Percentiles rank a stretch among this genome's conserved stretches.
Conservation (phyloP, 768 basidiomycete species). For the Kwoniella heveanensis region DNA sequence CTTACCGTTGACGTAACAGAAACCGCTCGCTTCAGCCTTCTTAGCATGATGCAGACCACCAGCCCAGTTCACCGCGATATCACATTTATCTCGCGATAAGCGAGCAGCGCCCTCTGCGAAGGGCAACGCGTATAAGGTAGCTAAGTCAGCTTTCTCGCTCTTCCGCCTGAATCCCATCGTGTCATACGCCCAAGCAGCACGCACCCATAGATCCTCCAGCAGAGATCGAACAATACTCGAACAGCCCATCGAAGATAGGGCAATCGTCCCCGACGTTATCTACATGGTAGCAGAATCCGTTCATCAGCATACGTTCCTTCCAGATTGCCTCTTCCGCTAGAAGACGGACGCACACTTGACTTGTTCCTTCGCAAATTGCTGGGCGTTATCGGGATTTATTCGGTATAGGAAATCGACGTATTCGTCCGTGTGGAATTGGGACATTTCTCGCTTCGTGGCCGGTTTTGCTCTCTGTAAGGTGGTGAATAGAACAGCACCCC, state of each 20-base stretch:
- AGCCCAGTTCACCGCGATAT: conserved; percentile 99
- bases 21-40: conserved; percentile 97
- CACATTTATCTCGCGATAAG: conserved; percentile 92
- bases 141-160: too few relatives aligned
- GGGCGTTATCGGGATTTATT: conserved; percentile 94
- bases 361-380: conserved; percentile 87
- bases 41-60: conserved; percentile 98
- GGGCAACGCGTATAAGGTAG: too few relatives aligned
- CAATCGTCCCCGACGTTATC: conserved; percentile 99
- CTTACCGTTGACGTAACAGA: conserved; percentile 96
- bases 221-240: conserved; percentile 98
- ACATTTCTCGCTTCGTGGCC: conserved; percentile 99
- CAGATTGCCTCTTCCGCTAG: not conserved
- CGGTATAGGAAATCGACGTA: conserved; percentile 95
- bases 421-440: conserved; percentile 97
- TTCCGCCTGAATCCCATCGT: too few relatives aligned
- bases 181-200: too few relatives aligned
- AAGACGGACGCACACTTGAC: conserved; percentile 73
- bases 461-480: conserved; percentile 99
- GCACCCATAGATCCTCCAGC: conserved; percentile 99
- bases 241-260: conserved; percentile 96
- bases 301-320: not conserved
- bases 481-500: not conserved
- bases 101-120: conserved; percentile 89
- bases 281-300: conserved; percentile 58